Evolutionary conservation across 2,329 filamentous ascomycete genomes (phyloP).

Genomic region (Eurotiales sp.): DNA sequence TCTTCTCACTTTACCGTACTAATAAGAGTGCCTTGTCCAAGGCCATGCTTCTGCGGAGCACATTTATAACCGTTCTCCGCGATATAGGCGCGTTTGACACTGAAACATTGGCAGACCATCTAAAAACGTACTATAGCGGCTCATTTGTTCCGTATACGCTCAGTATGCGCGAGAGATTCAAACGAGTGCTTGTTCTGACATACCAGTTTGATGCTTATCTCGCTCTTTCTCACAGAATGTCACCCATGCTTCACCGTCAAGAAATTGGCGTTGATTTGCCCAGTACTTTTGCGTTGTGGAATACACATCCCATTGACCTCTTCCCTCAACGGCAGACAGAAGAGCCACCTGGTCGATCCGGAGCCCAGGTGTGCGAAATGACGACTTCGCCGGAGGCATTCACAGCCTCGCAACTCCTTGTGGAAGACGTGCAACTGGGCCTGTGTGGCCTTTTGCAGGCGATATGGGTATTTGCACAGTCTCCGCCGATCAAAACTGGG

Average conservation of each 20-base stretch:
- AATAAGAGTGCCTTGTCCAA: constrained; percentile 6
- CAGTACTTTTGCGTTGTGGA: constrained; percentile 12
- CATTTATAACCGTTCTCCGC: constrained; percentile 11
- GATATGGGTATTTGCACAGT: constrained; percentile 2
- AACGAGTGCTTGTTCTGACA: neutral
- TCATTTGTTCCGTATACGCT: constrained; percentile 4
- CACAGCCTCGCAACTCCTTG: neutral
- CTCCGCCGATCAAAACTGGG: neutral
- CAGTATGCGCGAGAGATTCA: constrained; percentile 3
- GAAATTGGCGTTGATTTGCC: constrained; percentile 5
- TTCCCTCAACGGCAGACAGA: constrained; percentile 1
- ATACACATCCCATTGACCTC: constrained; percentile 7
- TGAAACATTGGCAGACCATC: neutral
- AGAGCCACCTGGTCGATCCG: constrained; percentile 1
- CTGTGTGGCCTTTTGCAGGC: constrained; percentile 5
- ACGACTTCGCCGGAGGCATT: neutral
- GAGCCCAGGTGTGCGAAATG: neutral
- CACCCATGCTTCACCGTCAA: constrained; percentile 10
- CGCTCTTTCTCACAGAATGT: neutral
- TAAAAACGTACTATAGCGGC: constrained; percentile 3
- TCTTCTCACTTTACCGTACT: constrained; percentile 11
- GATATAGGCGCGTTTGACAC: neutral
- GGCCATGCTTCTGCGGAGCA: constrained; percentile 10
- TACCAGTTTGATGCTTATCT: constrained; percentile 9
- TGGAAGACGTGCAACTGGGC: constrained; percentile 10